Conservation (phyloP, 495 filamentous ascomycete genomes). For the Symbiotaphrina buchneri region DNA sequence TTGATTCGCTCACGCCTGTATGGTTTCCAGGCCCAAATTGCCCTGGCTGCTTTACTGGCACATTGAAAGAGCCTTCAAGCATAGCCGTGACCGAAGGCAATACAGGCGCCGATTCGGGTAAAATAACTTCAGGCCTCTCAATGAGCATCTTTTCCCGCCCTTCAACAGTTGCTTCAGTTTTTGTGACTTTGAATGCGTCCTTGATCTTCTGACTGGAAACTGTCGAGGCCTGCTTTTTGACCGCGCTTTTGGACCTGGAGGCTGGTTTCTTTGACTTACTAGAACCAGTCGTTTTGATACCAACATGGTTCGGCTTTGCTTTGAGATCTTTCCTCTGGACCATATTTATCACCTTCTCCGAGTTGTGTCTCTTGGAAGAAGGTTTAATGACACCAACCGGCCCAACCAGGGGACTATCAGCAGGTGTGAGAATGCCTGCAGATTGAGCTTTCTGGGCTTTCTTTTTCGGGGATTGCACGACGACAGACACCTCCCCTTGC, state of each 20-base stretch:
- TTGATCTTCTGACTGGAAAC: not conserved
- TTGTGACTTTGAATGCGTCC: conserved; percentile 1
- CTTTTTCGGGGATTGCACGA: conserved; percentile 1
- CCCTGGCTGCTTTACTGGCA: no score
- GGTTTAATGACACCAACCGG: not conserved
- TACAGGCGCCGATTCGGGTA: no score
- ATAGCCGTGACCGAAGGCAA: no score
- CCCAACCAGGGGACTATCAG: conserved; percentile 1
- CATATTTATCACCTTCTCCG: not conserved
- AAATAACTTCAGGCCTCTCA: no score
- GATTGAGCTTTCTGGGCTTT: not conserved
- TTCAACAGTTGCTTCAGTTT: not conserved
- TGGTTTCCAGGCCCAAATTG: no score
- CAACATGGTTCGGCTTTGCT: not conserved
- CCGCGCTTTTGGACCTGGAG: not conserved
- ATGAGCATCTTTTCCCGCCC: no score
- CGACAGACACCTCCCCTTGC: not conserved
- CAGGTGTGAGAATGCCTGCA: conserved; percentile 1
- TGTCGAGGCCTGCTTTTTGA: conserved; percentile 2
- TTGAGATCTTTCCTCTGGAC: not conserved
- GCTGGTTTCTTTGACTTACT: not conserved
- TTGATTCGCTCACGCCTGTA: no score
- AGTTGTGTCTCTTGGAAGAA: not conserved
- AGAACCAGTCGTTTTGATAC: not conserved
- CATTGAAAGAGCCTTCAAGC: no score